phyloP scores from a whole-genome alignment of 495 filamentous ascomycete genomes.

The Neurospora tetraspora region DNA sequence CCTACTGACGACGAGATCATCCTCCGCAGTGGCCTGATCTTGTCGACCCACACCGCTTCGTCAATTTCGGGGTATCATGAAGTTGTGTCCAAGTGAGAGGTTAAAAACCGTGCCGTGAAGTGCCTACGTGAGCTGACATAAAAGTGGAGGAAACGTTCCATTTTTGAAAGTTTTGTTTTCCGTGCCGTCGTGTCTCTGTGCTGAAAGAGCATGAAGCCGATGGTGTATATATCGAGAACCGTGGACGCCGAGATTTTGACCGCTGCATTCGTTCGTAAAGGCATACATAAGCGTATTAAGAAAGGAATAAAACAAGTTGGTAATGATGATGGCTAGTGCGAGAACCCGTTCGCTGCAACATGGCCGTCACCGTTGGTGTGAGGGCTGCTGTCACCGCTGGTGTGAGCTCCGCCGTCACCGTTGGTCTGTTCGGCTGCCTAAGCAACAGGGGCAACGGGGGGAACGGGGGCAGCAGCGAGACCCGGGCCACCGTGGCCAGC shows the following conservation, averaged over 20 bases:
- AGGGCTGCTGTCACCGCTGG: background rate
- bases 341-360: background rate
- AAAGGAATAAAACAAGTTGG: background rate
- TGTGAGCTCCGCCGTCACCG: background rate
- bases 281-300: background rate
- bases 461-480: slow-evolving; percentile 19
- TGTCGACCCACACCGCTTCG: background rate
- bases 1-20: background rate
- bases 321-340: background rate
- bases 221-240: background rate
- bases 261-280: slow-evolving; percentile 1
- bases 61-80: background rate
- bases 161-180: background rate
- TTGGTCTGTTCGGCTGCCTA: slow-evolving; percentile 23
- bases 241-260: background rate
- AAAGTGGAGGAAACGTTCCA: background rate
- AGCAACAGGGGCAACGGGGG: slow-evolving; percentile 14
- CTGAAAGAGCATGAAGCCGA: background rate
- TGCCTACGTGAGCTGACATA: background rate
- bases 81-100: background rate
- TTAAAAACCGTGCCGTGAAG: background rate
- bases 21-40: background rate
- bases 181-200: background rate
- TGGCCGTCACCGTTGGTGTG: background rate
- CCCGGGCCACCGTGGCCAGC: slow-evolving; percentile 3